Conservation (phyloP, 2,329 filamentous ascomycete genomes). For the Apiospora phragmitis region DNA sequence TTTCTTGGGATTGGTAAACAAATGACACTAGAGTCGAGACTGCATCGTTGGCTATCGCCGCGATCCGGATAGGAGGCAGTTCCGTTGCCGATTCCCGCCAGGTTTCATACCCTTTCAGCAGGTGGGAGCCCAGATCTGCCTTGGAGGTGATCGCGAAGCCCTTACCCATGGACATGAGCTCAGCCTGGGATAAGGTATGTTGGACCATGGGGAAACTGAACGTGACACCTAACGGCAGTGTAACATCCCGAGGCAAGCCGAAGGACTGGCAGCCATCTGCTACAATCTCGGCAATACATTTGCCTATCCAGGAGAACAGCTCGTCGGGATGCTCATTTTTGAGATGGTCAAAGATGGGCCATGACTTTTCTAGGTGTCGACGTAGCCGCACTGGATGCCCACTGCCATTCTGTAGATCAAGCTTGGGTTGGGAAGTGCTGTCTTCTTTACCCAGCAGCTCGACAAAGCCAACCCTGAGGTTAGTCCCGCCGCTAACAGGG, state of each 20-base stretch:
- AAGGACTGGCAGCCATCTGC: slow-evolving; percentile 51
- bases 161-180: slow-evolving; percentile 69
- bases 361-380: slow-evolving; percentile 66
- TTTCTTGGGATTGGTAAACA: slow-evolving; percentile 67
- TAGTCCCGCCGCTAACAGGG: slow-evolving; percentile 61
- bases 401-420: slow-evolving; percentile 11
- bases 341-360: slow-evolving; percentile 72
- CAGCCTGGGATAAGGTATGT: slow-evolving; percentile 61
- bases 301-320: slow-evolving; percentile 79
- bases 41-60: slow-evolving; percentile 79
- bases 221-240: slow-evolving; percentile 66
- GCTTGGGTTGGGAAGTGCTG: background rate
- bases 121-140: slow-evolving; percentile 59
- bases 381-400: slow-evolving; percentile 43
- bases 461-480: slow-evolving; percentile 68
- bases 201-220: slow-evolving; percentile 73
- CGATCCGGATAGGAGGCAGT: slow-evolving; percentile 68
- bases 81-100: slow-evolving; percentile 33
- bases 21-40: slow-evolving; percentile 79
- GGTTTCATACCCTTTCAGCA: slow-evolving; percentile 59
- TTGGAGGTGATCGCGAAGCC: slow-evolving; percentile 65
- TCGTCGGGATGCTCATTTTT: slow-evolving; percentile 74
- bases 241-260: slow-evolving; percentile 41
- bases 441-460: slow-evolving; percentile 50
- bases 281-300: slow-evolving; percentile 74